Conservation (phyloP, 2,329 filamentous ascomycete genomes). For the Penicillium sclerotiorum region DNA sequence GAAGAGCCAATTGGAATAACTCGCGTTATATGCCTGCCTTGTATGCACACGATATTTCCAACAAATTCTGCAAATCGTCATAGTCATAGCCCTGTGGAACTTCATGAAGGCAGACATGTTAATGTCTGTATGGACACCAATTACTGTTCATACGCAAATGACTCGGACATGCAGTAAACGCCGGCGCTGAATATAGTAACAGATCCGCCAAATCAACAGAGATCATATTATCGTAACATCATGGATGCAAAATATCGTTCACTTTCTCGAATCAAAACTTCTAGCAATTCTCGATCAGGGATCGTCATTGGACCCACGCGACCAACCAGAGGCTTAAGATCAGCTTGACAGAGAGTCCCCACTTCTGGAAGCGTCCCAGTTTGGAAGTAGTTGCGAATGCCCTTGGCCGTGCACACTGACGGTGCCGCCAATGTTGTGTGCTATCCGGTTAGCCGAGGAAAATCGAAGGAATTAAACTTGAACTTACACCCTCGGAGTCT, state of each 20-base stretch:
- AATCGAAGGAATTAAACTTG: too few relatives aligned
- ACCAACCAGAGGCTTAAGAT: conserved; percentile 38
- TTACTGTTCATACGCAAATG: too few relatives aligned
- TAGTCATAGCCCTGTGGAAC: too few relatives aligned
- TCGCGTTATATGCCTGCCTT: too few relatives aligned
- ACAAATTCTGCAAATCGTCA: too few relatives aligned
- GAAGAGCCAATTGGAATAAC: too few relatives aligned
- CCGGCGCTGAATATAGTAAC: not conserved
- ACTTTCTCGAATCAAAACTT: conserved; percentile 22
- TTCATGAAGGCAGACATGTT: too few relatives aligned
- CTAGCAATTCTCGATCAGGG: conserved; percentile 17
- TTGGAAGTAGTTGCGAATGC: conserved; percentile 47
- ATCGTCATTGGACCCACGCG: conserved; percentile 6
- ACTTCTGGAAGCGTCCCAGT: conserved; percentile 40
- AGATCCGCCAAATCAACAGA: not conserved
- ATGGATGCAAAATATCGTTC: not conserved
- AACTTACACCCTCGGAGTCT: conserved; percentile 47
- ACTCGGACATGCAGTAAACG: too few relatives aligned
- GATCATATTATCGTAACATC: too few relatives aligned
- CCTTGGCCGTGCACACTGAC: conserved; percentile 39
- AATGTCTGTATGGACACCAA: too few relatives aligned
- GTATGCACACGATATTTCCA: too few relatives aligned
- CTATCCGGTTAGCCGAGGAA: too few relatives aligned
- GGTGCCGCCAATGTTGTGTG: conserved; percentile 39
- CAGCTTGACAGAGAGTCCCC: conserved; percentile 40